These are phyloP conservation scores for Fusarium nisikadoi DNA, from an alignment of 2,329 filamentous ascomycete genomes.

Conservation along the genomic window DNA sequence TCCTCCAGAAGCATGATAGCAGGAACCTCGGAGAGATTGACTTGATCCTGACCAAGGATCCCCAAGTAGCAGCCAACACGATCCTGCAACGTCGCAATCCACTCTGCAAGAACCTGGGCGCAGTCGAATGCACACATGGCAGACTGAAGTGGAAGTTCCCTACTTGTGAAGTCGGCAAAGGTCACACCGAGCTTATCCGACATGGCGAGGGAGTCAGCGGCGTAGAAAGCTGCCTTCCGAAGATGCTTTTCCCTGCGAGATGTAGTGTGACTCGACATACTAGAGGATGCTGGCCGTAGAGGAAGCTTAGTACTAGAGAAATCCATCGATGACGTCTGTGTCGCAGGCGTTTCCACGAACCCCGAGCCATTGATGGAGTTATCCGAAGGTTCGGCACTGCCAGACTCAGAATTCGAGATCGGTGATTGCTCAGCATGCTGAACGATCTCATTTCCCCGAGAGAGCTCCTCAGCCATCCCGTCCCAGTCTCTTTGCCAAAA, in stretches of 20 bases:
- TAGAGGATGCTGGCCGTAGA: conserved; percentile 38
- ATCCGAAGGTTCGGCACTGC: conserved; percentile 58
- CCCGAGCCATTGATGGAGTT: conserved; percentile 58
- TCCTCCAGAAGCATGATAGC: conserved; percentile 91
- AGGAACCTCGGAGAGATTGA: conserved; percentile 83
- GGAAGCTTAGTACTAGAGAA: conserved; percentile 54
- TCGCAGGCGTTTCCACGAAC: conserved; percentile 63
- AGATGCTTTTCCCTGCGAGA: conserved; percentile 87
- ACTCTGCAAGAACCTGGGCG: conserved; percentile 92
- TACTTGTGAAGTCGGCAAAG: conserved; percentile 83
- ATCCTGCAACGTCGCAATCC: conserved; percentile 92
- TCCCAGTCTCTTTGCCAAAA: conserved; percentile 97
- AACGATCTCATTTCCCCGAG: conserved; percentile 78
- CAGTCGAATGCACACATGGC: conserved; percentile 95
- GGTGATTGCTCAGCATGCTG: conserved; percentile 76
- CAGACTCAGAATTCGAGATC: conserved; percentile 58
- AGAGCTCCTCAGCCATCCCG: conserved; percentile 87
- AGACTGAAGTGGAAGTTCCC: conserved; percentile 88
- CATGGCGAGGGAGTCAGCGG: conserved; percentile 89
- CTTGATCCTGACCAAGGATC: conserved; percentile 82
- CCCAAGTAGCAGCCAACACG: conserved; percentile 91
- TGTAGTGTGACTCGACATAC: conserved; percentile 56
- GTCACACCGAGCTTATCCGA: conserved; percentile 87
- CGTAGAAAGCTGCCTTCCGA: conserved; percentile 94
- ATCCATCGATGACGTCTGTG: conserved; percentile 61